These are phyloP conservation scores for Camelina hispida DNA, from an alignment of 345 rosid genomes.

Conservation along the genomic window DNA sequence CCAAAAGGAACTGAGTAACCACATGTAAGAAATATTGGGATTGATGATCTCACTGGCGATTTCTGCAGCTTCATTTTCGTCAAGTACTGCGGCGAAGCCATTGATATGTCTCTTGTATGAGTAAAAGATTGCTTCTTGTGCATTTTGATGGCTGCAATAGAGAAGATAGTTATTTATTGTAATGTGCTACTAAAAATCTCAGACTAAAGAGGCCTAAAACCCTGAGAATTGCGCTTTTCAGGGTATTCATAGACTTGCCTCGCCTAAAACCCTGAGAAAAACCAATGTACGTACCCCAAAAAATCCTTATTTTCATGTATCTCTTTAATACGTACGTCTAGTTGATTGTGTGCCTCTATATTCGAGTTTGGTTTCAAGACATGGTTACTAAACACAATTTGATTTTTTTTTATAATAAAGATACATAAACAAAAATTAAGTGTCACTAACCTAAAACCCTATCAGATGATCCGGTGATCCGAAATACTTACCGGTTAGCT, in stretches of 20 bases:
- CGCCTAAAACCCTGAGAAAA: not conserved
- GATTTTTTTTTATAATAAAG: not conserved
- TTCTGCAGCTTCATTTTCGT: constrained; percentile 59
- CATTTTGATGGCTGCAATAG: constrained; percentile 50
- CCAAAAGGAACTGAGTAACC: not conserved
- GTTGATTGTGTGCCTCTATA: not conserved
- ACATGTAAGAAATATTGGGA: not conserved
- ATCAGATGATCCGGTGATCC: not conserved
- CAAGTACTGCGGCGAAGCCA: constrained; percentile 70
- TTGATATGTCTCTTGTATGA: constrained; percentile 63
- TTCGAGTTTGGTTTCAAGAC: not conserved
- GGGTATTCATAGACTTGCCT: too few relatives aligned
- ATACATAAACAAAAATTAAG: too few relatives aligned
- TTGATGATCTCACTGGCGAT: constrained; percentile 52
- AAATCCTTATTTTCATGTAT: not conserved
- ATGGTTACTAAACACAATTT: not conserved
- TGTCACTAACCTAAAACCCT: not conserved
- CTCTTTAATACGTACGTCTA: not conserved
- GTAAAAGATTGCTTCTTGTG: constrained; percentile 63
- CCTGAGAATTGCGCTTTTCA: too few relatives aligned
- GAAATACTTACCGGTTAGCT: not conserved
- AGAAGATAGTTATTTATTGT: not conserved
- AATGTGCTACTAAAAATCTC: not conserved
- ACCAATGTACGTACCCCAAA: not conserved
- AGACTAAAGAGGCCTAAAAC: not conserved